Base-by-base conservation (phyloP, 176 grass and related monocot species). In the Raddia distichophylla region DNA sequence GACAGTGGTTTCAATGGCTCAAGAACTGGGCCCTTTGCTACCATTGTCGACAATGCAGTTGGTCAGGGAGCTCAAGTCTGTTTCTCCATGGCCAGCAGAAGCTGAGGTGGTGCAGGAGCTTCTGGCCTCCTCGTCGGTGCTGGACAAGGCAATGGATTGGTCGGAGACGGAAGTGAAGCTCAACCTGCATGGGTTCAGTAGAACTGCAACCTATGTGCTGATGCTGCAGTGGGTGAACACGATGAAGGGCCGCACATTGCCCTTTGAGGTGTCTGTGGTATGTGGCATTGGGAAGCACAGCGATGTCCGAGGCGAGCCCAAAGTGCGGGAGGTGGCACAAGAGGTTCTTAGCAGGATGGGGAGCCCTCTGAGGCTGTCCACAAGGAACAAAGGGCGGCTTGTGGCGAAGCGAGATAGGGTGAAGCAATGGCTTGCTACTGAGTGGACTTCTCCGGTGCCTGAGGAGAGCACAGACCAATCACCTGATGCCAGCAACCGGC, bases 271-370 rank as follows among this genome's bases (percentile, higher is more conserved):
- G 37, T 93, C 79, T 8, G 82, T 98, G 14, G 88, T 98, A 52
- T 93, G 86, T 4, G 93, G 90, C 15, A 77, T 89, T 7, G 91
- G 96, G 8, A 98, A 95, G 73, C 93, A 98, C 69, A 98, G 93
- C 32, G 72, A 89, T 61, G 75, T 80, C 55, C 44, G 83, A 15
- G 96, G 93, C 9, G 87, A 91, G 84, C 88, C 96, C 0, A 92
- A 84, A 35, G 82, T 98, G 71, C 90, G 85, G 35, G 88, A 84
- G 74, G 47, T 98, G 75, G 88, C 86, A 50, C 86, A 88, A 3
- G 87, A 91, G 57, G 64, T 98, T 17, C 82, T 98, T 74, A 81
- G 67, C 43, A 71, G 27, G 79, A 95, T 88, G 90, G 86, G 83
- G 27, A 91, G 88, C n/a, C 84, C 92, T 18, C 79, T 98, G 74